Evolutionary conservation across 2,329 filamentous ascomycete species (phyloP), one percentile per base, ranked within the genome.

Genomic region (Dothistroma septosporum): DNA sequence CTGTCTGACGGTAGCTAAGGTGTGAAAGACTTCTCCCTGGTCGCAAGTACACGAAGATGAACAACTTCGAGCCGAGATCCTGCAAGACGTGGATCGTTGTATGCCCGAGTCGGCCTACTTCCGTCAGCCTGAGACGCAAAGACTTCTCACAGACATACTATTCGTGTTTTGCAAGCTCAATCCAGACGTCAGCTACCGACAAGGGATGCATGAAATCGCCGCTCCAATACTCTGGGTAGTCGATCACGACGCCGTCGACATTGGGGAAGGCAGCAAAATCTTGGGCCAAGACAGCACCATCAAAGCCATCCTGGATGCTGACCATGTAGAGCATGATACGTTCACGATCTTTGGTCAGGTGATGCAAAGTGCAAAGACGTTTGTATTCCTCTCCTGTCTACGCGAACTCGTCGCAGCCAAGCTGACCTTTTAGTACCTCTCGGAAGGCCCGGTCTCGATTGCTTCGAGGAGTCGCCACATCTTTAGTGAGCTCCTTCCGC

Each of bases 191-290:
- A 91, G 91, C 16, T 99, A 99, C 73, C 86, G 94, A n/a, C 94
- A 99, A 77, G 94, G 94, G 11, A 99, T 99, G 93, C 94, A 99
- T 73, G 94, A 99, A 76, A 80, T 99, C 48, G 81, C 97, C 14
- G 94, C 94, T 0, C 92, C 94, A 0, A 86, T 99, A 41, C 79
- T 97, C 7, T 91, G 91, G 82, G 89, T 91, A 1, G 79, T 97
- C 6, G 86, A 92, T 67, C 82, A 87, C 68, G 94, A 99, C 76
- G 88, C 92, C 7, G 79, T 96, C 55, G 82, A 90, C 57, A 2
- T 66, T 68, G 50, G 71, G 76, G 48, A 64, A 10, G 61, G 61
- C 10, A 70, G 68, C 59, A 70, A 69, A 61, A 66, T 67, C 1
- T 55, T 72, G 55, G 70, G 68, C 44, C 66, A 72, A 55, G 71